Evolutionary conservation across 2,329 filamentous ascomycete species (phyloP).

Genomic region (Calonectria honghensis): DNA sequence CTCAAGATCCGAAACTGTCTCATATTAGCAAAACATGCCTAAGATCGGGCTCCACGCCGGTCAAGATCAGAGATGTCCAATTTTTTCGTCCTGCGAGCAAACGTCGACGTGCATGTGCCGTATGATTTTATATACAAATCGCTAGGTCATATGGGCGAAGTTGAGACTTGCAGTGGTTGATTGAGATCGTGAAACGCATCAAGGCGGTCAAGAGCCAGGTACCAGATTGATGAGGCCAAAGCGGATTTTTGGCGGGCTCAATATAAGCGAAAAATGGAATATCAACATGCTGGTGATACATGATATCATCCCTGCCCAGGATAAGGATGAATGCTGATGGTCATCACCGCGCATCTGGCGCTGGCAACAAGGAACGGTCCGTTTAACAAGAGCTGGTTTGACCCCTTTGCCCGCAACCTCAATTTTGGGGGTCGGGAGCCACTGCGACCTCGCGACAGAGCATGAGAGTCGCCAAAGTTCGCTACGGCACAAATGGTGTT

Average conservation of each 20-base stretch:
- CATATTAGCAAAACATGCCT: conserved; percentile 13
- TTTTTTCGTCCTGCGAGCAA: background rate
- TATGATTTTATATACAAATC: background rate
- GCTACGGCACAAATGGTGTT: conserved; percentile 42
- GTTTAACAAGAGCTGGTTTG: conserved; percentile 42
- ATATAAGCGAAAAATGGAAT: conserved; percentile 8
- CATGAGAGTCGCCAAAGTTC: conserved; percentile 38
- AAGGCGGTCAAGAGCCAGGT: conserved; percentile 8
- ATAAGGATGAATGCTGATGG: conserved; percentile 31
- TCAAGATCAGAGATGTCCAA: background rate
- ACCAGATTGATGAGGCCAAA: conserved; percentile 2
- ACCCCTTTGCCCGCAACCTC: conserved; percentile 37
- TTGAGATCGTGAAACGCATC: conserved; percentile 1
- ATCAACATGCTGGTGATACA: background rate
- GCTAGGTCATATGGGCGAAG: background rate
- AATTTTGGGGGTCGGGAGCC: conserved; percentile 38
- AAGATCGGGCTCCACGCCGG: conserved; percentile 17
- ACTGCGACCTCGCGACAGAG: conserved; percentile 45
- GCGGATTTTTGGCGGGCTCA: background rate
- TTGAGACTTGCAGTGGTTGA: conserved; percentile 14
- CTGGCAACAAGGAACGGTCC: conserved; percentile 52
- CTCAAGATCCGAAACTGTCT: conserved; percentile 12
- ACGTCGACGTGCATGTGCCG: background rate
- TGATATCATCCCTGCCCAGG: background rate
- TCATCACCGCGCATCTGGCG: conserved; percentile 32